phyloP scores from a whole-genome alignment of 108 stramenopile genomes.

The Cylindrotheca fusiformis region DNA sequence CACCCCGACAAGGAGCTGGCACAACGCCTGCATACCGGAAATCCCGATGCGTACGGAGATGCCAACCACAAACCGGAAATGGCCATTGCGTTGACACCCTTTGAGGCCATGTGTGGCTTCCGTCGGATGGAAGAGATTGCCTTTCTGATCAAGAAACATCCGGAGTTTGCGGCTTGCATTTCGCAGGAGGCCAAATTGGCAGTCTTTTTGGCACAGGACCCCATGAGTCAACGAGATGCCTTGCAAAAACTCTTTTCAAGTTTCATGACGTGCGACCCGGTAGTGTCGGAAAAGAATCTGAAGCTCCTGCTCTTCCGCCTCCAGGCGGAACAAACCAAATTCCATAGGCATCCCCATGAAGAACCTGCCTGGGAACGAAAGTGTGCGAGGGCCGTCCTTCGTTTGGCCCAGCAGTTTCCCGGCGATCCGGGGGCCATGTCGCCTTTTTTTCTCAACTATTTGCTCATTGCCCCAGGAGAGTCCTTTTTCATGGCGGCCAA shows the following conservation, averaged over 20 bases:
- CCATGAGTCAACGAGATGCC: conserved; percentile 45
- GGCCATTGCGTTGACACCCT: conserved; percentile 95
- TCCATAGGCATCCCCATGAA: conserved; percentile 44
- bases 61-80: conserved; percentile 99
- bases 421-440: conserved; percentile 89
- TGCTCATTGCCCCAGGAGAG: conserved; percentile 80
- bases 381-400: conserved; percentile 66
- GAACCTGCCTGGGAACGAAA: conserved; percentile 69
- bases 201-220: conserved; percentile 48
- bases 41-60: conserved; percentile 91
- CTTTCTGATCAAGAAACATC: conserved; percentile 70
- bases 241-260: conserved; percentile 71
- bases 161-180: conserved; percentile 86
- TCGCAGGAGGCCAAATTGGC: conserved; percentile 72
- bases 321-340: conserved; percentile 51
- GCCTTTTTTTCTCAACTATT: conserved; percentile 85
- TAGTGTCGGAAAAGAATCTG: conserved; percentile 45
- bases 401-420: conserved; percentile 85
- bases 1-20: conserved; percentile 89
- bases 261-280: conserved; percentile 75
- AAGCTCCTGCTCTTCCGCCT: conserved; percentile 62
- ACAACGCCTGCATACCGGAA: conserved; percentile 65
- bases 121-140: conserved; percentile 84
- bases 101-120: conserved; percentile 97
- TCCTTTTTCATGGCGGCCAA: conserved; percentile 86